Evolutionary conservation across 495 filamentous ascomycete genomes (phyloP).

Genomic region (Bathelium albidoporum): DNA sequence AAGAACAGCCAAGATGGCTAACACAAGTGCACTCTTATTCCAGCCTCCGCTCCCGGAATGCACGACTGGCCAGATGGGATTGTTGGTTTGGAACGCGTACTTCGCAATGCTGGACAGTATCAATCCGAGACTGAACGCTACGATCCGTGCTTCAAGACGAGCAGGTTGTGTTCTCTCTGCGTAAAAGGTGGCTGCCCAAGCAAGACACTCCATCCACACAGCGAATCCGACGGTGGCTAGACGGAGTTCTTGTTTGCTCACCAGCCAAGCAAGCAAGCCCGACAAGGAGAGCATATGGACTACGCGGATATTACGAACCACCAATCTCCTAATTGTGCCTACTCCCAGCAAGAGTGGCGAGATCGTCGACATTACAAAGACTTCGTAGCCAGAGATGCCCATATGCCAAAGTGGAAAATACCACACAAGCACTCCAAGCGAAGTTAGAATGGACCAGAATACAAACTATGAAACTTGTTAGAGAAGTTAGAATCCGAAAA

Average conservation of each 20-base stretch:
- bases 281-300: constrained; percentile 65
- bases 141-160: constrained; percentile 68
- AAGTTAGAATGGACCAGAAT: constrained; percentile 91
- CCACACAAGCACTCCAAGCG: constrained; percentile 81
- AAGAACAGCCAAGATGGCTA: constrained; percentile 66
- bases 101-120: constrained; percentile 80
- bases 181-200: constrained; percentile 71
- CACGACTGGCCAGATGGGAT: constrained; percentile 94
- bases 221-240: constrained; percentile 73
- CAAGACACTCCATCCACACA: constrained; percentile 64
- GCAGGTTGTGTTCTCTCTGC: constrained; percentile 63
- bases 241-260: constrained; percentile 61
- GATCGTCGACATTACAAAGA: constrained; percentile 70
- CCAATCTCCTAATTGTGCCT: constrained; percentile 52
- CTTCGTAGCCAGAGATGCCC: constrained; percentile 97
- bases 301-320: constrained; percentile 56
- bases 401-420: constrained; percentile 99
- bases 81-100: constrained; percentile 92
- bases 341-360: constrained; percentile 76
- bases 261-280: constrained; percentile 70
- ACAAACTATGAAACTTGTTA: constrained; percentile 54
- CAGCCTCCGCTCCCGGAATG: constrained; percentile 80
- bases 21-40: constrained; percentile 70
- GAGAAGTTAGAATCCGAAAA: constrained; percentile 12
- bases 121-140: constrained; percentile 72